Base-by-base conservation (phyloP, 2,329 filamentous ascomycete genomes). In the Nannizzia gypsea region DNA sequence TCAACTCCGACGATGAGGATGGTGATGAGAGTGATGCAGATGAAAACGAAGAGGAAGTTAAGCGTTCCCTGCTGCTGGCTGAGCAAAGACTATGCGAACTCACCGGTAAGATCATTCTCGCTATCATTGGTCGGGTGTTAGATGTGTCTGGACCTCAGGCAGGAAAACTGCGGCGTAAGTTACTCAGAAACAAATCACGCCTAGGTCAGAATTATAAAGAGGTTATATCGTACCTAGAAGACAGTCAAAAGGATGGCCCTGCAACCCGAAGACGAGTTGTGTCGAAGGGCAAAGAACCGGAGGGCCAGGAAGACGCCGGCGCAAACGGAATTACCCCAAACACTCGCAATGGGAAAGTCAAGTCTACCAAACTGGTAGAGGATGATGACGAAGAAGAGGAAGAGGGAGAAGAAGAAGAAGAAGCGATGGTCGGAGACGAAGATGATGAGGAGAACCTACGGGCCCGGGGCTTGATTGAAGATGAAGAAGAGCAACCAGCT, bases 21-120 rank as follows among this genome's bases (percentile, higher is more conserved):
- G 31, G 31, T 11, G 31, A 36, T 34, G 56, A 13, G 1, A 34
- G 26, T 11, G 66, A 67, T 28, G 63, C 64, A 13, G 71, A 70
- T 24, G 68, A 71, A 5, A 70, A 74, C 50, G 78, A 81, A 3
- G 76, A 77, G 1, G 62, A 72, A 58, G 67, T 70, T 31, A 70
- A 73, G 1, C 80, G 85, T 55, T 80, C 81, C 42, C 83, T 85
- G 60, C 80, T 96, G 36, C 80, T 91, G 61, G 85, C 90, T 0
- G 93, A 97, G 73, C 87, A 92, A 69, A 83, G 85, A 20, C 81
- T 97, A 0, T 97, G 92, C 72, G 87, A 92, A 67, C 78, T 96
- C 26, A 86, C 91, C 0, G 87, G 85, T 63, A 95, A 93, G 70
- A 83, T 95, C 48, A 88, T 96, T 40, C 81, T 95, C 46, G 87